Conservation (phyloP, 2,329 filamentous ascomycete genomes). For the Nemania sp. region DNA sequence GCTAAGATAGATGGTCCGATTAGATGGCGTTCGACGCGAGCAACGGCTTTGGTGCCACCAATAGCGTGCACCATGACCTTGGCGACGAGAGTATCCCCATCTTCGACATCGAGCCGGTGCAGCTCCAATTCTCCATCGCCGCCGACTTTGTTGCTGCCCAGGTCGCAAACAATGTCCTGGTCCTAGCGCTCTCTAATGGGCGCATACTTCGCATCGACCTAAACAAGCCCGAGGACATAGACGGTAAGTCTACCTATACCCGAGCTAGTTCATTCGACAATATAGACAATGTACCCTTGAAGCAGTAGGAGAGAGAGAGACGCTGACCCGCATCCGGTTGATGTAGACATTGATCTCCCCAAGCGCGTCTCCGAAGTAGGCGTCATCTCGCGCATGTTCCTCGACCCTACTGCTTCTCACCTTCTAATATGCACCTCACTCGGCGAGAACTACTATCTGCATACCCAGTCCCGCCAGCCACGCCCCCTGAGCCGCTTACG, state of each 20-base stretch:
- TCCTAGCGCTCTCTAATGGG: conserved; percentile 90
- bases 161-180: conserved; percentile 96
- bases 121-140: conserved; percentile 92
- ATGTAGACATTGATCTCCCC: conserved; percentile 90
- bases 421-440: conserved; percentile 90
- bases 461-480: conserved; percentile 91
- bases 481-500: conserved; percentile 85
- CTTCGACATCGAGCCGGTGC: conserved; percentile 92
- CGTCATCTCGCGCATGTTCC: conserved; percentile 94
- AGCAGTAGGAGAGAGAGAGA: conserved; percentile 4
- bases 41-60: conserved; percentile 78
- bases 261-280: neutral
- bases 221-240: conserved; percentile 93
- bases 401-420: conserved; percentile 96
- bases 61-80: conserved; percentile 66
- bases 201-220: conserved; percentile 94
- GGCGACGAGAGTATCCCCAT: conserved; percentile 79
- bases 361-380: conserved; percentile 93
- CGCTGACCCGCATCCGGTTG: conserved; percentile 34
- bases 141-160: conserved; percentile 97
- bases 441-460: conserved; percentile 97
- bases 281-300: neutral
- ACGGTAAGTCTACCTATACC: conserved; percentile 62
- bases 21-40: conserved; percentile 77
- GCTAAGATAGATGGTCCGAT: conserved; percentile 40